These are phyloP conservation scores for Urochloa ruziziensis DNA, from an alignment of 176 grass and related monocot species.

Conservation along the genomic window DNA sequence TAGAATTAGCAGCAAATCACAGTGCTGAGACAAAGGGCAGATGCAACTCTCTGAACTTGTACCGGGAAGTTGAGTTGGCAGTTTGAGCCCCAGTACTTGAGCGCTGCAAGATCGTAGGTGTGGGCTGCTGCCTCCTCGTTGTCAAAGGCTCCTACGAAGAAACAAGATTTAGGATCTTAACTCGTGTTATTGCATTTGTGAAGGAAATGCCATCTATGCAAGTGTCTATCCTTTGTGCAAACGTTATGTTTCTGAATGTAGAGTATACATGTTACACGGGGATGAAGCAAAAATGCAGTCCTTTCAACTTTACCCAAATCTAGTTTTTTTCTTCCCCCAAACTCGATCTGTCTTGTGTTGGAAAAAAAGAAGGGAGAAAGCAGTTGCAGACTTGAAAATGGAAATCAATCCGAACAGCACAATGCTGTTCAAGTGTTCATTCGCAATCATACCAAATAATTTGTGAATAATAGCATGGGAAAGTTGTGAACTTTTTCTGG, in stretches of 20 bases:
- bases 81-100: constrained; percentile 66
- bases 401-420: background rate
- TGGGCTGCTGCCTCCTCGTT: constrained; percentile 70
- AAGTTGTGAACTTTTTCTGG: constrained; percentile 27
- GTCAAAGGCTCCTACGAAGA: constrained; percentile 49
- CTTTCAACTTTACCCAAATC: constrained; percentile 11
- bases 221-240: background rate
- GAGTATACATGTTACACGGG: background rate
- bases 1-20: background rate
- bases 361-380: background rate
- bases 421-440: constrained; percentile 15
- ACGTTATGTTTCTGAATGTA: background rate
- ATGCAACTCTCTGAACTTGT: constrained; percentile 41
- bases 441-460: background rate
- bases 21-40: background rate
- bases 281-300: background rate
- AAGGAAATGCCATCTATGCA: background rate
- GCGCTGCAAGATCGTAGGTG: constrained; percentile 78
- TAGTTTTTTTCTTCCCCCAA: background rate
- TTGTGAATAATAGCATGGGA: constrained; percentile 31
- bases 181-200: background rate
- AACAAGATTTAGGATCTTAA: background rate
- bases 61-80: constrained; percentile 76
- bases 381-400: background rate
- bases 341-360: background rate